Percentiles rank a stretch among this genome's conserved stretches.
These are phyloP conservation scores for Phytophthora pinifolia DNA, from an alignment of 352 stramenopile genomes.

Conservation along the genomic window DNA sequence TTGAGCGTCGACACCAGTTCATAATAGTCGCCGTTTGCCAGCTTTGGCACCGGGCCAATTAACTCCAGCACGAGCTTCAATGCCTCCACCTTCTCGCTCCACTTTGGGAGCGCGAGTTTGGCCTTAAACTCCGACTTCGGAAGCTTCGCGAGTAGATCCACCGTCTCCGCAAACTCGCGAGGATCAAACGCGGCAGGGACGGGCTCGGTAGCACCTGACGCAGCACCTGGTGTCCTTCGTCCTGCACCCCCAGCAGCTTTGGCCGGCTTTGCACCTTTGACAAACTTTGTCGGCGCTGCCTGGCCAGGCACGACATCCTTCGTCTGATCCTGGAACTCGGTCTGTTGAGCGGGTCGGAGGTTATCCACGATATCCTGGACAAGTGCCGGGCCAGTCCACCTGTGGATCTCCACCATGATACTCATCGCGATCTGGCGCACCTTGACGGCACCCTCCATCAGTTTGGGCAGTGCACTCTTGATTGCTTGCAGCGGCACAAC, in stretches of 20 bases:
- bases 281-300: slow-evolving; percentile 65
- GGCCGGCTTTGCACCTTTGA: slow-evolving; percentile 58
- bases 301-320: slow-evolving; percentile 75
- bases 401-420: slow-evolving; percentile 79
- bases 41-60: slow-evolving; percentile 81
- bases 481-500: slow-evolving; percentile 68
- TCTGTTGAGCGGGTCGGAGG: slow-evolving; percentile 80
- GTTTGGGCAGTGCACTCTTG: slow-evolving; percentile 62
- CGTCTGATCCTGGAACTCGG: slow-evolving; percentile 74
- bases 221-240: slow-evolving; percentile 13
- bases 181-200: slow-evolving; percentile 57
- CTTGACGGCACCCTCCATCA: slow-evolving; percentile 85
- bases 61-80: slow-evolving; percentile 85
- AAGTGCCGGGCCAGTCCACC: slow-evolving; percentile 74
- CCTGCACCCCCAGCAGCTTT: slow-evolving; percentile 12
- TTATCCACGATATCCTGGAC: slow-evolving; percentile 82
- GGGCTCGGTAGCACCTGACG: slow-evolving; percentile 6
- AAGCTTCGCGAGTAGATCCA: slow-evolving; percentile 81
- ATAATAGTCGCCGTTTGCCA: slow-evolving; percentile 86
- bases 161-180: slow-evolving; percentile 83
- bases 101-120: slow-evolving; percentile 77
- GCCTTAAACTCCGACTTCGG: slow-evolving; percentile 79
- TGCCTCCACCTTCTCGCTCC: slow-evolving; percentile 86
- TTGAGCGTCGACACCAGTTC: slow-evolving; percentile 86
- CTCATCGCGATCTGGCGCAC: slow-evolving; percentile 79